Percentiles rank a stretch among this genome's conserved stretches.
Conservation (phyloP, 495 filamentous ascomycete species). For the Beverwykella pulmonaria region DNA sequence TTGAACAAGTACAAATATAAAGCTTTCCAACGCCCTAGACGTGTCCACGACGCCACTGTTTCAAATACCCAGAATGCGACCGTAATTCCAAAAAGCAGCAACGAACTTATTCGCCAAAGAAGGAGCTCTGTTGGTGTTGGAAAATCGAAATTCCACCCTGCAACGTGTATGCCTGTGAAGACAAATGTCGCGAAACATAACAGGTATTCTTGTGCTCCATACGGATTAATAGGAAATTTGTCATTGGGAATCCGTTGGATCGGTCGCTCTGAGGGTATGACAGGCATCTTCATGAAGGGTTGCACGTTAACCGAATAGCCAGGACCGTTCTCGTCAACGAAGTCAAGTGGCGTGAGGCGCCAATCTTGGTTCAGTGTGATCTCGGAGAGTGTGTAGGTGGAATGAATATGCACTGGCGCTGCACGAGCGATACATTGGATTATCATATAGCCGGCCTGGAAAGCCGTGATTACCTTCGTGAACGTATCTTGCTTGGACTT, state of each 20-base stretch:
- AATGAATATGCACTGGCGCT: slow-evolving; percentile 20
- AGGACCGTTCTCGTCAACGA: slow-evolving; percentile 24
- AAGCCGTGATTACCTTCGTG: slow-evolving; percentile 32
- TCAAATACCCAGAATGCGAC: slow-evolving; percentile 20
- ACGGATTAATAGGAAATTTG: slow-evolving; percentile 21
- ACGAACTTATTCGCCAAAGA: slow-evolving; percentile 41
- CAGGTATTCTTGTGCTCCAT: slow-evolving; percentile 12
- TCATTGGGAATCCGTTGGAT: slow-evolving; percentile 24
- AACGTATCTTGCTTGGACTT: slow-evolving; percentile 40
- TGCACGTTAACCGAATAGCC: slow-evolving; percentile 28
- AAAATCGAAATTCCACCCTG: slow-evolving; percentile 50
- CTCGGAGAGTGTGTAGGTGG: slow-evolving; percentile 2
- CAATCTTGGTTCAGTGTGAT: slow-evolving; percentile 10
- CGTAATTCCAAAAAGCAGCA: slow-evolving; percentile 21
- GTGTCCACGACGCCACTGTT: slow-evolving; percentile 24
- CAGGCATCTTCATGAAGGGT: slow-evolving; percentile 25
- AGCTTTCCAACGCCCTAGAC: slow-evolving; percentile 14
- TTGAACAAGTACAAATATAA: slow-evolving; percentile 14
- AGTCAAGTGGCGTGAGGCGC: slow-evolving; percentile 12
- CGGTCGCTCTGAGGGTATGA: slow-evolving; percentile 17
- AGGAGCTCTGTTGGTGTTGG: slow-evolving; percentile 44
- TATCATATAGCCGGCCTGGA: slow-evolving; percentile 40
- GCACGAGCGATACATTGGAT: slow-evolving; percentile 28
- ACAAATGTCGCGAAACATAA: slow-evolving; percentile 22
- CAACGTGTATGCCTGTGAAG: slow-evolving; percentile 46